Percentiles rank a stretch among this genome's conserved stretches.
These are phyloP conservation scores for Nicotiana knightiana DNA, from an alignment of 257 asterid species.

Conservation along the genomic window DNA sequence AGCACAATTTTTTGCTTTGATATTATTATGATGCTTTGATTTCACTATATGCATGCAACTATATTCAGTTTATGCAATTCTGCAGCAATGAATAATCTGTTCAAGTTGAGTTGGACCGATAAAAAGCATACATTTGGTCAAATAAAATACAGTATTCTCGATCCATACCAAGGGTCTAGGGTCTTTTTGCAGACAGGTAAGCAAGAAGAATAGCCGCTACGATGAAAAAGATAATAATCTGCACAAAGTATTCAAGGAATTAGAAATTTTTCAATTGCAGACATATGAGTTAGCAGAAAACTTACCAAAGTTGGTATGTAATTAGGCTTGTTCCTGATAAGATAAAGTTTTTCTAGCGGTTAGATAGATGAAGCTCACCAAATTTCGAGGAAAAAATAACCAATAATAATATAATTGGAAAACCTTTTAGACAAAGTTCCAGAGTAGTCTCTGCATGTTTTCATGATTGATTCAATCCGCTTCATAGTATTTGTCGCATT, in stretches of 20 bases:
- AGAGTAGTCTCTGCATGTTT: conserved; percentile 63
- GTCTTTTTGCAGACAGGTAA: conserved; percentile 36
- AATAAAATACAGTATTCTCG: too few species aligned
- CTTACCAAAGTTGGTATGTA: conserved; percentile 53
- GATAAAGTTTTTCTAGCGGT: conserved; percentile 54
- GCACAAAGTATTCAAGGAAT: conserved; percentile 24
- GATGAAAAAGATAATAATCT: conserved; percentile 53
- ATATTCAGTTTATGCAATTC: too few species aligned
- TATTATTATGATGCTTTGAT: too few species aligned
- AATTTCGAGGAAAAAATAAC: not conserved
- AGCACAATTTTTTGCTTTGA: too few species aligned
- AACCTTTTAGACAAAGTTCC: conserved; percentile 44
- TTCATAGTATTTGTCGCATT: conserved; percentile 65
- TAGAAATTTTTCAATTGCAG: conserved; percentile 6
- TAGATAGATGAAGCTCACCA: not conserved
- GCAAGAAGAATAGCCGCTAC: conserved; percentile 50
- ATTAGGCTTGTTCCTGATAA: conserved; percentile 40
- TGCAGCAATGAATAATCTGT: too few species aligned
- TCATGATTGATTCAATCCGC: conserved; percentile 54
- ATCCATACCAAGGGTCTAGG: conserved; percentile 34
- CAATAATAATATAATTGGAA: not conserved
- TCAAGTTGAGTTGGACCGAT: too few species aligned
- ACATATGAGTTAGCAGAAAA: not conserved
- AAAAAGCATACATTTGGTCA: not conserved
- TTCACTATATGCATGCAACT: too few species aligned